A percentile compares a stretch with the other conserved stretches of the same genome.
These are phyloP conservation scores for Pythium utonaiense DNA, from an alignment of 352 stramenopile genomes.

Conservation along the genomic window DNA sequence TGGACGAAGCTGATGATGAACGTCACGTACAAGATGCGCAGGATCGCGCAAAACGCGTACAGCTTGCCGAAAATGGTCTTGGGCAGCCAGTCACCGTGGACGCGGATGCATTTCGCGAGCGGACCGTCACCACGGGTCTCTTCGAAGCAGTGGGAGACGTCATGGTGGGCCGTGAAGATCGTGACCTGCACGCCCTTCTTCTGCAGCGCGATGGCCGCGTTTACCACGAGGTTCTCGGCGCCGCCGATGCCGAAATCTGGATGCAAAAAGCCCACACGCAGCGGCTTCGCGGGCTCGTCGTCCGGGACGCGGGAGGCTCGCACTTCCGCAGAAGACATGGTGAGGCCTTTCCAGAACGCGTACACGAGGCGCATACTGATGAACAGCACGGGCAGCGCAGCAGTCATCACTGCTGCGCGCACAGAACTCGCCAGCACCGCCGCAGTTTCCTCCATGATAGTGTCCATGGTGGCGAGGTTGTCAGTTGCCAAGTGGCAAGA, in stretches of 20 bases:
- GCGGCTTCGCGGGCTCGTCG: not conserved
- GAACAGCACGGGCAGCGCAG: not conserved
- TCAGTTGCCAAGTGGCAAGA: not conserved
- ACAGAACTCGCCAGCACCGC: constrained; percentile 1
- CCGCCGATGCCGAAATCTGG: constrained; percentile 98
- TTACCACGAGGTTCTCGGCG: constrained; percentile 93
- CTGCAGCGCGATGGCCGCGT: constrained; percentile 86
- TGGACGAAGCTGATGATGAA: constrained; percentile 42
- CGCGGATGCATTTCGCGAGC: constrained; percentile 74
- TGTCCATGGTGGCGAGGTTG: not conserved
- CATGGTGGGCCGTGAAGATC: constrained; percentile 97
- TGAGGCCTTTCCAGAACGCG: constrained; percentile 11
- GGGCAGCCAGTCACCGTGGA: constrained; percentile 94
- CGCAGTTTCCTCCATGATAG: not conserved
- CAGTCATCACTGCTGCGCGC: not conserved
- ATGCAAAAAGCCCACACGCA: constrained; percentile 95
- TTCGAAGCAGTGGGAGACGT: constrained; percentile 93
- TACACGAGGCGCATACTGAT: not conserved
- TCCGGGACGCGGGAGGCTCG: not conserved
- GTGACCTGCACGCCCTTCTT: constrained; percentile 76
- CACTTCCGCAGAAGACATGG: not conserved
- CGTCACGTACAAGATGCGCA: constrained; percentile 94
- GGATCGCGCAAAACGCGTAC: constrained; percentile 91
- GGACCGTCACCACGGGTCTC: constrained; percentile 84
- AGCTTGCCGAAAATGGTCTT: constrained; percentile 81